phyloP scores from a whole-genome alignment of 106 monocot genomes.

The Acorus calamus region DNA sequence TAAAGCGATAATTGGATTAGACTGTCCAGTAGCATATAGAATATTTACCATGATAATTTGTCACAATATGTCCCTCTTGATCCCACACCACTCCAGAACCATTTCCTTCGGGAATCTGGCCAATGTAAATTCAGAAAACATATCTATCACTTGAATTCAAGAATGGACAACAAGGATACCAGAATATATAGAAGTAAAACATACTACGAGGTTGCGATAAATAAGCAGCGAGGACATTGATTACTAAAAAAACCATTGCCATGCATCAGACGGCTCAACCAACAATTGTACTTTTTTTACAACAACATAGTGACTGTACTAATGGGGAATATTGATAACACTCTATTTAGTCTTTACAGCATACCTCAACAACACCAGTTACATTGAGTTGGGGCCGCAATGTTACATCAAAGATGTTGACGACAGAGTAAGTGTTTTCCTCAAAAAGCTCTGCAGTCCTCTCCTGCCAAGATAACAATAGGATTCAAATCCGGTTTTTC shows the following conservation, averaged over 20 bases:
- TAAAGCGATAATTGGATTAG: too few relatives aligned
- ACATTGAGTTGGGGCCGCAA: constrained; percentile 85
- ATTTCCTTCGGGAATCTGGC: constrained; percentile 95
- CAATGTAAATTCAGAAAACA: background rate
- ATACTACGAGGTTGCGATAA: background rate
- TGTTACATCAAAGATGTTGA: constrained; percentile 96
- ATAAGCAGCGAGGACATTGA: too few relatives aligned
- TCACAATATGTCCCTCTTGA: constrained; percentile 70
- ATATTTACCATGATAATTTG: constrained; percentile 82
- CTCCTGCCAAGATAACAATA: constrained; percentile 29
- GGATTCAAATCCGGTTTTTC: background rate
- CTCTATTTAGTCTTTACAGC: background rate
- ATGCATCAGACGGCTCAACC: too few relatives aligned
- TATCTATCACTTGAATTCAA: constrained; percentile 4
- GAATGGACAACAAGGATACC: background rate
- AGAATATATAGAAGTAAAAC: background rate
- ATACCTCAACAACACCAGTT: constrained; percentile 93
- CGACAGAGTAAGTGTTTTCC: constrained; percentile 83
- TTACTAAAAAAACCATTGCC: too few relatives aligned
- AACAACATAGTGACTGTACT: too few relatives aligned
- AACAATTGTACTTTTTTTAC: too few relatives aligned
- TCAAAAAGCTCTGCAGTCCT: constrained; percentile 79
- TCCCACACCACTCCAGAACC: constrained; percentile 96
- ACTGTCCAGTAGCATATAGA: too few relatives aligned
- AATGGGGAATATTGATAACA: too few relatives aligned